phyloP scores from a whole-genome alignment of 176 grass and related monocot genomes.

The Carex littledalei region DNA sequence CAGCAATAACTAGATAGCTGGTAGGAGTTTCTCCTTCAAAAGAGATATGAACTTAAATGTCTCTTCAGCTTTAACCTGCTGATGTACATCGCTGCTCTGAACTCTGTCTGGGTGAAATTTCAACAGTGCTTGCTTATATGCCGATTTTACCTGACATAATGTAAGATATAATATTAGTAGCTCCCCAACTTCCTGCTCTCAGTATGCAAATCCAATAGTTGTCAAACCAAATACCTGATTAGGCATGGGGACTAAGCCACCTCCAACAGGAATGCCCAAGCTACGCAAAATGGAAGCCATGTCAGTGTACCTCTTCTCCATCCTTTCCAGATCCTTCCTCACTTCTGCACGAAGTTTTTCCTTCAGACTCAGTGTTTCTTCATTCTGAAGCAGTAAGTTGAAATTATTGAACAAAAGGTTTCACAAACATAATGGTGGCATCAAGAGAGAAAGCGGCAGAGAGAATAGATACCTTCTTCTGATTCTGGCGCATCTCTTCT shows the following conservation, averaged over 20 bases:
- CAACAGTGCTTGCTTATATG: conserved; percentile 75
- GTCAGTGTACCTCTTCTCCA: conserved; percentile 50
- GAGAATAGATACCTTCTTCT: conserved; percentile 54
- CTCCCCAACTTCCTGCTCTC: neutral
- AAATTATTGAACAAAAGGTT: conserved; percentile 2
- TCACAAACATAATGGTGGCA: neutral
- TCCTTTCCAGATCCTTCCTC: conserved; percentile 61
- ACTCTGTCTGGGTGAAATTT: conserved; percentile 93
- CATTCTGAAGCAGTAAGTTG: conserved; percentile 46
- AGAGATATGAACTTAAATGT: conserved; percentile 92
- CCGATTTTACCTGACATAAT: conserved; percentile 55
- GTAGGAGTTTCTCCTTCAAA: conserved; percentile 68
- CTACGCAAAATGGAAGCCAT: conserved; percentile 62
- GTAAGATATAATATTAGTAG: neutral
- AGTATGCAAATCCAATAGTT: neutral
- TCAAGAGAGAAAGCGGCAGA: neutral
- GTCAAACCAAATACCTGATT: conserved; percentile 44
- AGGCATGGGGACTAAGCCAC: conserved; percentile 23
- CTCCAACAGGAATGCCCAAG: conserved; percentile 56
- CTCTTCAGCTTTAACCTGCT: conserved; percentile 91
- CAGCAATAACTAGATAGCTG: conserved; percentile 7
- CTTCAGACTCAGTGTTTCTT: conserved; percentile 73
- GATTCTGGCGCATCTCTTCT: conserved; percentile 80
- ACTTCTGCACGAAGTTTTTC: conserved; percentile 52
- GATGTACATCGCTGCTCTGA: conserved; percentile 55